Evolutionary conservation across 768 basidiomycete genomes (phyloP), one percentile per base, ranked within the genome.

Genomic region (Lactarius hatsudake): DNA sequence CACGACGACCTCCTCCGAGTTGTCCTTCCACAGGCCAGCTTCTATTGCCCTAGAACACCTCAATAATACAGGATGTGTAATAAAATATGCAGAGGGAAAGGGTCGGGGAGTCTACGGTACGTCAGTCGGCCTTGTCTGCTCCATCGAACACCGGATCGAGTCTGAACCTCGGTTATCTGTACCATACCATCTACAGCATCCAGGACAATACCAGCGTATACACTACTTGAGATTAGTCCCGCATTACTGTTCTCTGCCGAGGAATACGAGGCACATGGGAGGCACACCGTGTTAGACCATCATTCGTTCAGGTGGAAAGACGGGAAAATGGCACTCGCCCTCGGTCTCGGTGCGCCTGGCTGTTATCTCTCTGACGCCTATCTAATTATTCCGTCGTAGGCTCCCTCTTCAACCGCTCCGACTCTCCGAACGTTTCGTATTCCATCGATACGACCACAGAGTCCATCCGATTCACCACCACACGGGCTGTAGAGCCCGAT

Each of bases 221-320:
- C 89, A 0, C 71, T 90, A n/a, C 74, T 98, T 67, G 96, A 97
- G 76, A 84, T 87, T 71, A 90, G 90, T 69, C 95, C 96, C 2
- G 91, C 93, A 23, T 78, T 96, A n/a, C 79, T 96, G 13, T 85
- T 96, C 72, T 75, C 79, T 5, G 81, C 82, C 64, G 80, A 85
- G 30, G 93, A 95, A 77, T 95, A 94, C 71, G 80, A 84, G 55
- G 73, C 75, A 5, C 83, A 91, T 76, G 86, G 87, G 71, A 78
- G 75, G 70, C 72, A 87, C 69, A 93, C 90, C 0, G 75, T 87
- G 0, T 78, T 93, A 12, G 87, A 93, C 71, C 85, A 88, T 54
- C 92, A 93, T 72, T 84, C 90, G 0, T 93, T 92, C 73, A 85
- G 81, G 32, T 95, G 91, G 89, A 76, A 78, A 67, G 87, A 88